These are phyloP conservation scores for Penicillium angulare DNA, from an alignment of 495 filamentous ascomycete species.

Conservation along the genomic window DNA sequence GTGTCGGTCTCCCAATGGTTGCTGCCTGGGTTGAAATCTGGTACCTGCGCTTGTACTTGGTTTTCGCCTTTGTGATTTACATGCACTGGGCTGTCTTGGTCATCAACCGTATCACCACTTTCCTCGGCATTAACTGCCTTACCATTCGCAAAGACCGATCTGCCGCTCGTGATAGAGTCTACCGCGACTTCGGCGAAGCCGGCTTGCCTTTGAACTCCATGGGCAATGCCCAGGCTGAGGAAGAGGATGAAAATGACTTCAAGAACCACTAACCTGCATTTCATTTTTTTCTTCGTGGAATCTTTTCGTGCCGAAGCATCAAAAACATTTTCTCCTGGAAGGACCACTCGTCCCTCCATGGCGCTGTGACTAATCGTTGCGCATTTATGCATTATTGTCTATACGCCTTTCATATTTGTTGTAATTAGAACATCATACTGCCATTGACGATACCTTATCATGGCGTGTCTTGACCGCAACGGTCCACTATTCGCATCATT, in stretches of 20 bases:
- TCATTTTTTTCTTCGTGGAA: too few relatives aligned
- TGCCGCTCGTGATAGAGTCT: conserved; percentile 37
- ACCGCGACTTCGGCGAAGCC: conserved; percentile 36
- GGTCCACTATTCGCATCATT: background rate
- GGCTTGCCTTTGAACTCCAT: conserved; percentile 5
- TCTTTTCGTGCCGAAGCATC: too few relatives aligned
- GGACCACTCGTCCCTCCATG: background rate
- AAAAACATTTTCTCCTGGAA: too few relatives aligned
- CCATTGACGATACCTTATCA: background rate
- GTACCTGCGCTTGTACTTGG: conserved; percentile 80
- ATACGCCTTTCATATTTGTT: conserved; percentile 8
- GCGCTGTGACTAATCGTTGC: background rate
- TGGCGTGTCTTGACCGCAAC: background rate
- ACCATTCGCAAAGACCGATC: conserved; percentile 71
- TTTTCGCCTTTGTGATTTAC: conserved; percentile 79
- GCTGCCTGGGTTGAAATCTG: conserved; percentile 61
- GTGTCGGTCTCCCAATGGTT: conserved; percentile 65
- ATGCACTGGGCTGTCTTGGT: conserved; percentile 90
- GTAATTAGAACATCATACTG: conserved; percentile 14
- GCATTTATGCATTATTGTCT: conserved; percentile 5
- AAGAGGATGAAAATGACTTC: conserved; percentile 16
- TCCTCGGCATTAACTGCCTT: conserved; percentile 88
- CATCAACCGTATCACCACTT: conserved; percentile 87
- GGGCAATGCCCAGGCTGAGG: conserved; percentile 2
- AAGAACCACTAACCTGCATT: conserved; percentile 21